A percentile compares a stretch with the other conserved stretches of the same genome.
phyloP scores from a whole-genome alignment of 495 filamentous ascomycete species.

The Durotheca rogersii region DNA sequence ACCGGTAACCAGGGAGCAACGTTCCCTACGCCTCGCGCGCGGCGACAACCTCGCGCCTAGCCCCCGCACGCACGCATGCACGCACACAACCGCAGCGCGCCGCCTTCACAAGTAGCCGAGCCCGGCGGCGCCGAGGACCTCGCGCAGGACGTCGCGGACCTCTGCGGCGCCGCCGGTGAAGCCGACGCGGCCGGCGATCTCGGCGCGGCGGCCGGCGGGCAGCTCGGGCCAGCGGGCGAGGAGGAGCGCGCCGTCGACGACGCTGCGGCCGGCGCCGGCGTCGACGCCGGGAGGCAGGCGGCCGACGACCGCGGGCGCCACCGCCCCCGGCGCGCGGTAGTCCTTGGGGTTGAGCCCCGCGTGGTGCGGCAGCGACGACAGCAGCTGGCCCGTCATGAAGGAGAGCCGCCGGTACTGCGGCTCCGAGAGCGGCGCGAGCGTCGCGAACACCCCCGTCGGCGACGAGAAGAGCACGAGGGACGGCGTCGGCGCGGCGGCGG shows the following conservation, averaged over 20 bases:
- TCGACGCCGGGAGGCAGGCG: slow-evolving; percentile 43
- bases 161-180: slow-evolving; percentile 61
- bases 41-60: too few species aligned
- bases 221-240: slow-evolving; percentile 68
- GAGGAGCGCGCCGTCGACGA: slow-evolving; percentile 53
- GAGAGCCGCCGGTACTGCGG: slow-evolving; percentile 78
- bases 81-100: too few species aligned
- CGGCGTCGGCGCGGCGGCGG: too few species aligned
- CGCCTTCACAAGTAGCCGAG: slow-evolving; percentile 29
- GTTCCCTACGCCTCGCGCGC: too few species aligned
- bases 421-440: slow-evolving; percentile 77
- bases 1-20: too few species aligned
- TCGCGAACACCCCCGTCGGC: slow-evolving; percentile 69
- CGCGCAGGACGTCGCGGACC: slow-evolving; percentile 59
- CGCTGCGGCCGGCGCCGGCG: slow-evolving; percentile 48
- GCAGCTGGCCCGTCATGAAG: slow-evolving; percentile 77
- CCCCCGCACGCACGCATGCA: too few species aligned
- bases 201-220: slow-evolving; percentile 62
- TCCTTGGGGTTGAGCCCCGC: slow-evolving; percentile 80
- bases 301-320: slow-evolving; percentile 28
- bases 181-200: slow-evolving; percentile 68
- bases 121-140: slow-evolving; percentile 27
- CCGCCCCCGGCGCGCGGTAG: slow-evolving; percentile 56
- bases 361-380: slow-evolving; percentile 69
- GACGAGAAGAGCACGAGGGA: slow-evolving; percentile 70